Percentiles rank a stretch among this genome's conserved stretches.
phyloP scores from a whole-genome alignment of 164 flowering plant species.

The Echeveria elegans region DNA sequence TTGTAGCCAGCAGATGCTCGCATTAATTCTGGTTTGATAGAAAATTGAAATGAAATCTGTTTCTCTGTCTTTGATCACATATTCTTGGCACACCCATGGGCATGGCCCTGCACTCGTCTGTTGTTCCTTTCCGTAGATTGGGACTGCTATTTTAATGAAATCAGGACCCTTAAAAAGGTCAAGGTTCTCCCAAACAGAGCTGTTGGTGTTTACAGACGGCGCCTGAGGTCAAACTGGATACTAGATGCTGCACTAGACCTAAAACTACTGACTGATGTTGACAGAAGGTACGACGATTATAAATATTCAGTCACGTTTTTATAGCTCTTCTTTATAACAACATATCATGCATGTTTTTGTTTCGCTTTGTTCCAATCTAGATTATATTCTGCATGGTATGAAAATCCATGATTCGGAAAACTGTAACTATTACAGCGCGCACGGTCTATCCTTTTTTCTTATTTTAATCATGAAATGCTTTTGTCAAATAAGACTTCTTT shows the following conservation, averaged over 20 bases:
- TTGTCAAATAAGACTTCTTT: neutral
- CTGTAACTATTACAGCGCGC: too few relatives aligned
- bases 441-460: too few relatives aligned
- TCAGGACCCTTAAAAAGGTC: neutral
- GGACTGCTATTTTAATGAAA: neutral
- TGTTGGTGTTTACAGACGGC: neutral
- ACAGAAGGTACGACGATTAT: neutral
- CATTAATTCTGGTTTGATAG: neutral
- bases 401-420: constrained; percentile 4
- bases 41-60: neutral
- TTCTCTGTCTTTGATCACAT: neutral
- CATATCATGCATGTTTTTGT: neutral
- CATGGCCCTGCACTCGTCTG: neutral
- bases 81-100: neutral
- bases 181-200: neutral
- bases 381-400: neutral
- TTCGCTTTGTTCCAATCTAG: too few relatives aligned
- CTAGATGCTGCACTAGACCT: neutral
- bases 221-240: neutral
- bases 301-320: too few relatives aligned
- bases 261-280: neutral
- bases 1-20: neutral
- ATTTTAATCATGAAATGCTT: neutral
- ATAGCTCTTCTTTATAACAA: neutral
- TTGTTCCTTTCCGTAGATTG: constrained; percentile 1